Conservation (phyloP, 768 basidiomycete species). For the Hericium alpestre region DNA sequence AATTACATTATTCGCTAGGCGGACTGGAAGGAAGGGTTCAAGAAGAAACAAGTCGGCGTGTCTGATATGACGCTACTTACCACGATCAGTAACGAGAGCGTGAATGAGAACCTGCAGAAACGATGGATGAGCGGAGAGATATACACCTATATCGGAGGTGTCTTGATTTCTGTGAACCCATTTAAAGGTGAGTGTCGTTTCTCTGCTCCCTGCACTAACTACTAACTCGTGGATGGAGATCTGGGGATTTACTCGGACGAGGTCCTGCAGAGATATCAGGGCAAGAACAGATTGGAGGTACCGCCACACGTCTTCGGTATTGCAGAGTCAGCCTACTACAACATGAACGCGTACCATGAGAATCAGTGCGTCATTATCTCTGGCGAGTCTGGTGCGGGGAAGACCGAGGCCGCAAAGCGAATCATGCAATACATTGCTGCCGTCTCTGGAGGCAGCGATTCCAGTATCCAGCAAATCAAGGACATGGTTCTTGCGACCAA, state of each 20-base stretch:
- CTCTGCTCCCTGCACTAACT: not conserved
- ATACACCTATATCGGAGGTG: slow-evolving; percentile 98
- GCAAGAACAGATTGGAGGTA: slow-evolving; percentile 96
- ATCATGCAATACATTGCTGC: slow-evolving; percentile 99
- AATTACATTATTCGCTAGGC: slow-evolving; percentile 41
- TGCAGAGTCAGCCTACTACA: slow-evolving; percentile 95
- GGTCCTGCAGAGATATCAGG: slow-evolving; percentile 72
- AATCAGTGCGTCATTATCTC: slow-evolving; percentile 99
- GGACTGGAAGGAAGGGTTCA: slow-evolving; percentile 99
- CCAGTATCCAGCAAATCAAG: slow-evolving; percentile 94
- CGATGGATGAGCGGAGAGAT: slow-evolving; percentile 93
- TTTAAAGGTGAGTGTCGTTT: slow-evolving; percentile 58
- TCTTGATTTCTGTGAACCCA: slow-evolving; percentile 98
- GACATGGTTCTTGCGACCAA: slow-evolving; percentile 99
- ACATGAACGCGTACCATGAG: slow-evolving; percentile 98
- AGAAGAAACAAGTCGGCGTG: slow-evolving; percentile 98
- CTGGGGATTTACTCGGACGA: slow-evolving; percentile 97
- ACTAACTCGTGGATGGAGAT: slow-evolving; percentile 37
- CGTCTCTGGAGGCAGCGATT: slow-evolving; percentile 80
- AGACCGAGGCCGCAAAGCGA: slow-evolving; percentile 97
- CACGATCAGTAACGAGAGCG: slow-evolving; percentile 92
- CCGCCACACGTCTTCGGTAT: slow-evolving; percentile 97
- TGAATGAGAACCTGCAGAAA: slow-evolving; percentile 97
- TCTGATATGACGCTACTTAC: slow-evolving; percentile 97
- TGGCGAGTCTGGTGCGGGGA: slow-evolving; percentile 97